Evolutionary conservation across 1,139 yeast genomes (phyloP).

Genomic region (Lodderomyces pseudojiufengensis): DNA sequence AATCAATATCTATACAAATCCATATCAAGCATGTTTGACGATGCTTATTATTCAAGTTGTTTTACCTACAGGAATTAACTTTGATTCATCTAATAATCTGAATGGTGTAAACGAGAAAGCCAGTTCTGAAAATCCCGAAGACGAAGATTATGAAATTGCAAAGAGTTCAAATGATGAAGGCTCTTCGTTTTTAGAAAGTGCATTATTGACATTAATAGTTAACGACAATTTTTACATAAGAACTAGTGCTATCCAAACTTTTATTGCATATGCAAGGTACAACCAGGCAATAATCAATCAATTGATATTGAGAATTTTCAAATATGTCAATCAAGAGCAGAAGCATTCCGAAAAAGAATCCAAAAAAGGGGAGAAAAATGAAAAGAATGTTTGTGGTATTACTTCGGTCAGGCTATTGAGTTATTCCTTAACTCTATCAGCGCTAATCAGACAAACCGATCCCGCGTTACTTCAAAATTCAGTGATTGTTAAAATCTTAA

Average conservation of each 20-base stretch:
- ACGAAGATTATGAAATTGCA: conserved; percentile 10
- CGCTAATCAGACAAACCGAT: conserved; percentile 38
- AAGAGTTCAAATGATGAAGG: conserved; percentile 11
- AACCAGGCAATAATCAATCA: conserved; percentile 38
- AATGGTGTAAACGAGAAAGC: conserved; percentile 7
- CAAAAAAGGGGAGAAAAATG: conserved; percentile 7
- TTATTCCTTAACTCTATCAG: conserved; percentile 36
- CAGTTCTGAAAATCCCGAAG: neutral
- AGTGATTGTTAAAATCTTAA: conserved; percentile 38
- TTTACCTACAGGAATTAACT: conserved; percentile 38
- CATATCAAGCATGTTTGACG: conserved; percentile 33
- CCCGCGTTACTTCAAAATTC: conserved; percentile 39
- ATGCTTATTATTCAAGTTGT: conserved; percentile 30
- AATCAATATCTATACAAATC: conserved; percentile 22
- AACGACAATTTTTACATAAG: conserved; percentile 36
- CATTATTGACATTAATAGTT: conserved; percentile 31
- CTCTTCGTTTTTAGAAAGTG: conserved; percentile 25
- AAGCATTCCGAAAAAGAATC: conserved; percentile 19
- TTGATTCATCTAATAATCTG: conserved; percentile 20
- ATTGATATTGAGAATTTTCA: conserved; percentile 32
- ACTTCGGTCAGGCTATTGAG: conserved; percentile 26
- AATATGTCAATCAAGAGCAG: conserved; percentile 32
- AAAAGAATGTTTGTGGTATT: conserved; percentile 24
- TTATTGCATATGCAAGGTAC: conserved; percentile 28
- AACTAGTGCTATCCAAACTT: conserved; percentile 32